These are phyloP conservation scores for Reticulomyxa filosa DNA, from an alignment of 78 protist species.

Conservation along the genomic window DNA sequence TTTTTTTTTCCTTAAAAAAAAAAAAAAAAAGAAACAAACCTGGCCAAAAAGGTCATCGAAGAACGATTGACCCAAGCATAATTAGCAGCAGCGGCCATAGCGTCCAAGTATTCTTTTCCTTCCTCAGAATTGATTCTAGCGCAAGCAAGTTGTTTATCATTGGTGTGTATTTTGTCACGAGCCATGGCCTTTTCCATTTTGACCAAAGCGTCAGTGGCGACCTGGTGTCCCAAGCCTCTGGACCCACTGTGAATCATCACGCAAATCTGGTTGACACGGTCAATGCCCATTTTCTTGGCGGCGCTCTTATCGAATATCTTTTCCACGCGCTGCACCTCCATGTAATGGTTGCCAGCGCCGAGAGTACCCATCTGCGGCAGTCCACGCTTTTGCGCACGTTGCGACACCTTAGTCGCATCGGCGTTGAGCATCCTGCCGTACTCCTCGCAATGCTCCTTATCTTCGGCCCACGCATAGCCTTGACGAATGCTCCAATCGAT, in stretches of 20 bases:
- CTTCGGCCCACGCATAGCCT: slow-evolving; percentile 86
- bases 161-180: slow-evolving; percentile 41
- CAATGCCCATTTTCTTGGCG: slow-evolving; percentile 71
- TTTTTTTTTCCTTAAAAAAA: no score
- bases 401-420: slow-evolving; percentile 21
- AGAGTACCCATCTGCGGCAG: slow-evolving; percentile 69
- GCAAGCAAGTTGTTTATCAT: slow-evolving; percentile 51
- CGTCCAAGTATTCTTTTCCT: slow-evolving; percentile 25
- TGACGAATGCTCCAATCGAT: slow-evolving; percentile 70
- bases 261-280: slow-evolving; percentile 32
- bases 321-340: slow-evolving; percentile 70
- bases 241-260: slow-evolving; percentile 72
- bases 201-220: slow-evolving; percentile 74
- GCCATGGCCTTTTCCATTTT: slow-evolving; percentile 64
- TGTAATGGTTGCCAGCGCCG: slow-evolving; percentile 89
- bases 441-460: slow-evolving; percentile 75
- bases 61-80: slow-evolving; percentile 75
- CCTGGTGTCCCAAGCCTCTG: slow-evolving; percentile 83
- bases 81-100: slow-evolving; percentile 80
- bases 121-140: slow-evolving; percentile 23
- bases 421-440: slow-evolving; percentile 73
- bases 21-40: slow-evolving; percentile 2
- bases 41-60: slow-evolving; percentile 58
- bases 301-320: slow-evolving; percentile 59
- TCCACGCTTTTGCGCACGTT: slow-evolving; percentile 78